phyloP scores from a whole-genome alignment of 306 rosid genomes.

The Heteromeles arbutifolia region DNA sequence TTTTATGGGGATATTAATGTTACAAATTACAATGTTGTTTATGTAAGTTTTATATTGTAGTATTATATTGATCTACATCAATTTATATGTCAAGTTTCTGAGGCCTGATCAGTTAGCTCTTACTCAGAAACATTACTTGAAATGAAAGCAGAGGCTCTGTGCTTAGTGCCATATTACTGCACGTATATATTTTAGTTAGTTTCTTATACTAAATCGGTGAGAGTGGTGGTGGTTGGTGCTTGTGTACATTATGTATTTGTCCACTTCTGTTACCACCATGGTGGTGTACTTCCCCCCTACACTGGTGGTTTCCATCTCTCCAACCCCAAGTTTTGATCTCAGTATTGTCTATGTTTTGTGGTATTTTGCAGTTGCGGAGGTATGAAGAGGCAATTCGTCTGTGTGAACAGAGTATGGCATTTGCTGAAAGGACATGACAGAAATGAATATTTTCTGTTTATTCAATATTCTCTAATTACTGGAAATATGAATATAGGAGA shows the following conservation, averaged over 20 bases:
- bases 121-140: conserved; percentile 81
- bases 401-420: conserved; percentile 60
- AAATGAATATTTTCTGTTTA: neutral
- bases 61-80: neutral
- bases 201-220: neutral
- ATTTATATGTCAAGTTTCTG: conserved; percentile 20
- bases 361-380: conserved; percentile 54
- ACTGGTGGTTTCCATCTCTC: neutral
- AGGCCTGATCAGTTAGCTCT: conserved; percentile 61
- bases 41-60: neutral
- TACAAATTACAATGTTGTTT: neutral
- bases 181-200: conserved; percentile 10
- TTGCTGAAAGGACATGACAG: conserved; percentile 13
- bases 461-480: neutral
- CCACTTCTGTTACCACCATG: neutral
- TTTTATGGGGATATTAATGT: conserved; percentile 3
- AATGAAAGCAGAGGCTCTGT: conserved; percentile 87
- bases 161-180: conserved; percentile 14
- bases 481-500: neutral
- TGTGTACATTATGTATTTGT: neutral
- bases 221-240: neutral
- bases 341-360: conserved; percentile 10
- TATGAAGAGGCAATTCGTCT: conserved; percentile 70
- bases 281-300: neutral
- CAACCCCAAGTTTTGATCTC: neutral